phyloP scores from a whole-genome alignment of 768 basidiomycete species.

The Pholiota microspora region DNA sequence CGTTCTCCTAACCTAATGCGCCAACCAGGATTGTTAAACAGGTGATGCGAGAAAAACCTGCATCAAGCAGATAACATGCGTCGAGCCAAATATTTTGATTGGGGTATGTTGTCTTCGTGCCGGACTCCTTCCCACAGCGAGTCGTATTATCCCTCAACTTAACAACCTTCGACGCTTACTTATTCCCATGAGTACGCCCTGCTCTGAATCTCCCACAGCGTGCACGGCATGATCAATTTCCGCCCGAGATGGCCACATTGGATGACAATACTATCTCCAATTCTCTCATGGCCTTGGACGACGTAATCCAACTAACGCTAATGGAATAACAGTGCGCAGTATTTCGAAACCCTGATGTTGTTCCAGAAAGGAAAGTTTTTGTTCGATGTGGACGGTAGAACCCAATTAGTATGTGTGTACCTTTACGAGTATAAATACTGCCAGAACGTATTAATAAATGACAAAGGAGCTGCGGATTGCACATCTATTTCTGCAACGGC shows the following conservation, averaged over 20 bases:
- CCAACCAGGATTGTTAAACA: not conserved
- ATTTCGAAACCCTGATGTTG: not conserved
- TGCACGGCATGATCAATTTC: not conserved
- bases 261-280: not conserved
- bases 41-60: not conserved
- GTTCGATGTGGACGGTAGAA: too few relatives aligned
- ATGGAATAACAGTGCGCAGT: not conserved
- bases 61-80: not conserved
- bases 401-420: not conserved
- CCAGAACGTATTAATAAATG: not conserved
- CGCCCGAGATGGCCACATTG: not conserved
- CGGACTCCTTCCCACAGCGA: not conserved
- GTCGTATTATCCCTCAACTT: not conserved
- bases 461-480: not conserved
- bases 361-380: not conserved
- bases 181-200: not conserved
- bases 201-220: not conserved
- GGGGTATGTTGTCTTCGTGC: not conserved
- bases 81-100: not conserved
- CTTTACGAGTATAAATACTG: not conserved
- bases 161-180: not conserved
- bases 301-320: not conserved
- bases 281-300: not conserved
- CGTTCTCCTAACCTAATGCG: not conserved
- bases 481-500: not conserved